phyloP scores from a whole-genome alignment of 1,139 yeast species.

The Pichia sp. region DNA sequence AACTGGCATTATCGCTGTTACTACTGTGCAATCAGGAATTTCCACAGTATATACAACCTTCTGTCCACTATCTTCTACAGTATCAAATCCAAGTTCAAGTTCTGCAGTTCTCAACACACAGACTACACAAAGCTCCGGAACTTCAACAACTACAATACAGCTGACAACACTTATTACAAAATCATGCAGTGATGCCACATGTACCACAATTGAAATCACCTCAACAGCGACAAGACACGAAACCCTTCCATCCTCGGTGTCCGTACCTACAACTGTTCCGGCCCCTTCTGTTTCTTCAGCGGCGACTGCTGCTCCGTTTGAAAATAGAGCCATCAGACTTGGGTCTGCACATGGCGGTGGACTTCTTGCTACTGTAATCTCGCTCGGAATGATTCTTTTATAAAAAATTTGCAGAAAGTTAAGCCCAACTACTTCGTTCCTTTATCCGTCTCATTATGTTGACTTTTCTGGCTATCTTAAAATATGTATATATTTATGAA shows the following conservation, averaged over 20 bases:
- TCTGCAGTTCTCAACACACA: neutral
- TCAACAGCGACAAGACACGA: neutral
- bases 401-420: neutral
- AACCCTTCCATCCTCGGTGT: neutral
- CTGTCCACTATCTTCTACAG: slow-evolving; percentile 1
- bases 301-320: neutral
- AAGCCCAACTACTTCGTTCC: neutral
- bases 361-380: neutral
- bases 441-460: neutral
- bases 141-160: neutral
- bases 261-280: neutral
- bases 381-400: neutral
- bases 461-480: too few species aligned
- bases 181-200: neutral
- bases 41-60: slow-evolving; percentile 5
- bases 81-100: neutral
- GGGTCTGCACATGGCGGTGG: neutral
- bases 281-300: neutral
- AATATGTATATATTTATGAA: too few species aligned
- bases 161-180: neutral
- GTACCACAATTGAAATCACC: neutral
- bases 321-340: neutral
- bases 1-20: neutral
- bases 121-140: neutral
- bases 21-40: neutral